Evolutionary conservation across 345 rosid species (phyloP), one percentile per base, ranked within the genome.

Genomic region (Salix udensis): DNA sequence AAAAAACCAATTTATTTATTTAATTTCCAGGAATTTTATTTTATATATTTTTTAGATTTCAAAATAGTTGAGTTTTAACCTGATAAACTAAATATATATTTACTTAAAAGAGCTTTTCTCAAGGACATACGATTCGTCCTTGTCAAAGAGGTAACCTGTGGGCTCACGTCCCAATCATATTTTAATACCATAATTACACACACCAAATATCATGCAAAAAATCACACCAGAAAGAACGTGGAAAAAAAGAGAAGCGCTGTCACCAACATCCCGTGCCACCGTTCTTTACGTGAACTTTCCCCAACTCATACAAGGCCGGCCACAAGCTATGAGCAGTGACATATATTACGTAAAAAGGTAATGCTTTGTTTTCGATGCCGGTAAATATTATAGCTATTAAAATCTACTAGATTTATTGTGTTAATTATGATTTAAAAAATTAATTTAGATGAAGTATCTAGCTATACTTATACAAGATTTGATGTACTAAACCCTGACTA

Each of bases 211-310:
- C 67, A 68, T 30, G 37, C 12, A 24, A 58, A 55, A 67, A 23
- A 71, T 55, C 46, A 28, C 72, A 36, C 53, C 26, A 39, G 42
- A 78, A 53, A 23, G 55, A 62, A 28, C 12, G 10, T 5, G 24
- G 68, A 48, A 13, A 44, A 3, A 40, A n/a, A 50, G 19, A 3
- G 8, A 73, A 53, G 68, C 11, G 12, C 16, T 2, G n/a, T 84
- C 88, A 86, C 72, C 70, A 2, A 65, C 44, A 40, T 73, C 85
- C 67, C 84, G 88, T 86, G 88, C 52, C 21, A 70, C 71, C 78
- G 77, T 74, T 74, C 74, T 18, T 82, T 85, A 52, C 67, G 84
- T 82, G 85, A 85, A 52, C 74, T 12, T n/a, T 73, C 60, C 71
- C 53, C 48, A 64, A 14, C 69, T 67, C 42, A 31, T 24, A 46